Conservation (phyloP, 768 basidiomycete species). For the Coprinopsis sp. region DNA sequence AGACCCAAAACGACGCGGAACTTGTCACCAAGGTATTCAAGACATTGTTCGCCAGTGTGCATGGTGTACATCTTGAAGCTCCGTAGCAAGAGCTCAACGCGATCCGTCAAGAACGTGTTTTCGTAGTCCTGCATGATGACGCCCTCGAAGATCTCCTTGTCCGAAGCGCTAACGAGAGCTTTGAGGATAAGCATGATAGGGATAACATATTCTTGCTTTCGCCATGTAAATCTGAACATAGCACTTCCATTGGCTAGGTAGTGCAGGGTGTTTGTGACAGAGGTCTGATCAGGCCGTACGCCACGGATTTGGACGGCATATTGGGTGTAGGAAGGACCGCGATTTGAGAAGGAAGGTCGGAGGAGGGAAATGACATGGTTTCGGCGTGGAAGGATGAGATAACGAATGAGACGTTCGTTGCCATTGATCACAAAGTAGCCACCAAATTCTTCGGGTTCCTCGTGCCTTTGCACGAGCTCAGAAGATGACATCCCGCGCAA, state of each 20-base stretch:
- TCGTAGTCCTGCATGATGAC: conserved; percentile 96
- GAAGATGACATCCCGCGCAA: conserved; percentile 80
- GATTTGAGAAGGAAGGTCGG: conserved; percentile 86
- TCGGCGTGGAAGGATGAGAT: conserved; percentile 91
- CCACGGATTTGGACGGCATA: conserved; percentile 95
- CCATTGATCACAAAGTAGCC: conserved; percentile 99
- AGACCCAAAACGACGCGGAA: conserved; percentile 87
- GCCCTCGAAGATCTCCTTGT: conserved; percentile 95
- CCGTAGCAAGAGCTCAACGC: conserved; percentile 88
- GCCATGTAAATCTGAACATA: conserved; percentile 94
- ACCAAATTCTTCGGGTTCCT: conserved; percentile 98
- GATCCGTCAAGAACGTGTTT: conserved; percentile 96
- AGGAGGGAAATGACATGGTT: conserved; percentile 93
- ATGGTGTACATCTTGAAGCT: conserved; percentile 93
- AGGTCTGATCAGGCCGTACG: conserved; percentile 89
- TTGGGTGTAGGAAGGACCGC: conserved; percentile 92
- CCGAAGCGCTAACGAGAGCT: conserved; percentile 84
- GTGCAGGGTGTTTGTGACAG: conserved; percentile 93
- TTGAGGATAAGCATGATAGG: conserved; percentile 97
- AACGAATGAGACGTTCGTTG: conserved; percentile 97
- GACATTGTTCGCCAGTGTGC: conserved; percentile 83
- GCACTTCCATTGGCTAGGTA: conserved; percentile 95
- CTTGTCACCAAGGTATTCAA: conserved; percentile 94
- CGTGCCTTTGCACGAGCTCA: conserved; percentile 83
- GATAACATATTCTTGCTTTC: conserved; percentile 97